Evolutionary conservation across 345 rosid species (phyloP), one percentile per base, ranked within the genome.

Genomic region (Rhodamnia rubescens): DNA sequence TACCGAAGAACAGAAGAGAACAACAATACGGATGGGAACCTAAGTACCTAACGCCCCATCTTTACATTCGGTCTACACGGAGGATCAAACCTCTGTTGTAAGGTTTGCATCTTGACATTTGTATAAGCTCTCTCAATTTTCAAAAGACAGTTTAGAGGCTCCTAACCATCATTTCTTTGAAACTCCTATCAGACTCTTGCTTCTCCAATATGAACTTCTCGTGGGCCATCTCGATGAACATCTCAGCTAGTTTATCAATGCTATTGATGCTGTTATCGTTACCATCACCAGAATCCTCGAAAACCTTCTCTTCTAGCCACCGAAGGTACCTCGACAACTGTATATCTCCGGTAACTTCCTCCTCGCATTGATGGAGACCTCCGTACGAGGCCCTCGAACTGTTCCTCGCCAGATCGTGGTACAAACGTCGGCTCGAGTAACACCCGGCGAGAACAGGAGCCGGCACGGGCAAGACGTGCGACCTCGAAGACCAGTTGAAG

Each of bases 141-240:
- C 69, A 83, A 53, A 36, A 54, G n/a, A 12, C 42, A 21, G 50
- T 42, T 89, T 91, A 92, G 83, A 90, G 81, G 90, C 95, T 92
- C 92, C 93, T 91, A 21, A 93, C 92, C 86, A 95, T 87, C 97
- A 90, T 93, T 44, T 94, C 96, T 74, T 93, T 97, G 82, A 91
- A 97, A 90, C 97, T 95, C 91, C 99, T 94, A 82, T 93, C 89
- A 4, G 99, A 97, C 89, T 97, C 98, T 85, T 93, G 95, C 92
- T 97, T 97, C 98, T 97, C 99, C 90, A 97, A 85, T 85, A 85
- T 88, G 89, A 95, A 95, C 90, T 93, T 95, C 89, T 92, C 95
- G 87, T 93, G 98, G 83, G 95, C 92, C 69, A 84, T 88, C 58
- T 95, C 96, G 44, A 97, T 97, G 83, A 97, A 97, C 90, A 85